phyloP scores from a whole-genome alignment of 2,329 filamentous ascomycete genomes.

The Claviceps humidiphila region DNA sequence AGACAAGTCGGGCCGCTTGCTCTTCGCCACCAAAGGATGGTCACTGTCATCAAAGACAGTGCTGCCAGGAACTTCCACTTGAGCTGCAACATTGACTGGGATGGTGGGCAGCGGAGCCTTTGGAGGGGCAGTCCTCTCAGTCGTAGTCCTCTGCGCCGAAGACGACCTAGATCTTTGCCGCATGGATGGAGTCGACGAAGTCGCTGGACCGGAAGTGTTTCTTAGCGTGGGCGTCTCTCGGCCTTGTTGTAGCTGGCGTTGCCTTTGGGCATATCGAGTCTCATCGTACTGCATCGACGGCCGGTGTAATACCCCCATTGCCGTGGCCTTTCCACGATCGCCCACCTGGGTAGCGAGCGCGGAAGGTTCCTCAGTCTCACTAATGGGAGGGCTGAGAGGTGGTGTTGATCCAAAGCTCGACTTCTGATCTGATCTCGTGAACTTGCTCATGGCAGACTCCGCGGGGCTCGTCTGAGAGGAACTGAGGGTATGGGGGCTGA shows the following conservation, averaged over 20 bases:
- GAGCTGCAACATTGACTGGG: constrained; percentile 16
- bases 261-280: constrained; percentile 67
- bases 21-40: constrained; percentile 14
- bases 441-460: constrained; percentile 23
- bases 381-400: constrained; percentile 43
- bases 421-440: constrained; percentile 21
- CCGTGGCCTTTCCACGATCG: constrained; percentile 72
- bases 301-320: constrained; percentile 50
- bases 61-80: constrained; percentile 20
- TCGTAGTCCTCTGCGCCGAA: constrained; percentile 25
- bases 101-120: constrained; percentile 12
- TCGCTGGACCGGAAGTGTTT: constrained; percentile 31
- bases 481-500: constrained; percentile 32
- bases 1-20: constrained; percentile 5
- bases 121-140: constrained; percentile 20
- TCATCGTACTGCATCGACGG: constrained; percentile 70
- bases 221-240: constrained; percentile 46
- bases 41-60: constrained; percentile 35
- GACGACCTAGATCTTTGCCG: constrained; percentile 33
- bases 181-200: constrained; percentile 25
- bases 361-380: constrained; percentile 55
- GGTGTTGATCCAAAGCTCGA: constrained; percentile 20
- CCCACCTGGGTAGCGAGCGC: constrained; percentile 56
- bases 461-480: constrained; percentile 24
- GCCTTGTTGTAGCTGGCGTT: constrained; percentile 67